Conservation (phyloP, 148 eudicot genomes). For the Mesembryanthemum crystallinum region DNA sequence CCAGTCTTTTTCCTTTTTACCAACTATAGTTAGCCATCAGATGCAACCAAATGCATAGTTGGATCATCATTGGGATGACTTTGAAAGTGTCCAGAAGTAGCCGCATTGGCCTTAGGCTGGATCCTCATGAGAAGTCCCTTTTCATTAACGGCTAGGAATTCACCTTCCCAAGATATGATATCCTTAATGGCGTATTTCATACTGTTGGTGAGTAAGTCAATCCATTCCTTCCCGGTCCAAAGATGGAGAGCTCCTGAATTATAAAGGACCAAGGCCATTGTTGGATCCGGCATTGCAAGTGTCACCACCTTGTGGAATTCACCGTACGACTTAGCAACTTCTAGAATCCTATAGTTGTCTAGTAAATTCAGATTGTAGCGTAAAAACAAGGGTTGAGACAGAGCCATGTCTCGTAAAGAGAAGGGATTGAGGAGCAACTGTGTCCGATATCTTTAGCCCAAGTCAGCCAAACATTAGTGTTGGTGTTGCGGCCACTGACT, state of each 20-base stretch:
- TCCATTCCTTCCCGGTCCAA: not conserved
- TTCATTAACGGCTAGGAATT: not conserved
- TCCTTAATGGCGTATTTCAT: not conserved
- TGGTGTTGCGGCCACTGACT: too few relatives aligned
- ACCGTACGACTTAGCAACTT: not conserved
- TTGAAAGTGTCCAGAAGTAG: too few relatives aligned
- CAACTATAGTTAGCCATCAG: not conserved
- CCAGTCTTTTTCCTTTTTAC: not conserved
- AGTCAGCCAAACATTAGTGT: constrained; percentile 5
- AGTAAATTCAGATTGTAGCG: not conserved
- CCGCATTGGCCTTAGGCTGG: not conserved
- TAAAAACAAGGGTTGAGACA: too few relatives aligned
- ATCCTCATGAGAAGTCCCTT: not conserved
- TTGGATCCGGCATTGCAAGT: not conserved
- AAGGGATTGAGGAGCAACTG: not conserved
- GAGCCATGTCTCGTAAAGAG: not conserved
- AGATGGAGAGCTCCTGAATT: not conserved
- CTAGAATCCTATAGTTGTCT: not conserved
- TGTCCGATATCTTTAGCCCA: not conserved
- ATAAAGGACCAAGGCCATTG: not conserved
- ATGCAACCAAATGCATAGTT: not conserved
- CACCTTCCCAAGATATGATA: not conserved
- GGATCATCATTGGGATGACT: too few relatives aligned
- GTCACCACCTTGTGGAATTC: not conserved
- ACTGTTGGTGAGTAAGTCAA: not conserved